These are phyloP conservation scores for Candida caryicola DNA, from an alignment of 805 yeast genomes.

Conservation along the genomic window DNA sequence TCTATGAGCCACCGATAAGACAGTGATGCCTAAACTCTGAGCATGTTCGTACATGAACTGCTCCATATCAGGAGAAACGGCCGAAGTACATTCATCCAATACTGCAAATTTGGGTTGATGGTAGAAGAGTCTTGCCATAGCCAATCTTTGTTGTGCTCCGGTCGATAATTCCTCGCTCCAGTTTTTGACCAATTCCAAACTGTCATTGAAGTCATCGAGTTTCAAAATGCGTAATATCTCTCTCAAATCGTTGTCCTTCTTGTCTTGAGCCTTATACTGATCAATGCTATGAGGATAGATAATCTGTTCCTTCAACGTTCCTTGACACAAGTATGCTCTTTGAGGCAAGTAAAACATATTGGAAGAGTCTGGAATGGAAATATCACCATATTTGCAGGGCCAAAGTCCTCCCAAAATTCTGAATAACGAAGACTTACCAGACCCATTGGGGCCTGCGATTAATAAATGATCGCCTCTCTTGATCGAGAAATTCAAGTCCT, in stretches of 20 bases:
- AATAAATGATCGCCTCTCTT: conserved; percentile 80
- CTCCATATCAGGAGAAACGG: conserved; percentile 88
- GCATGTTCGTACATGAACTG: conserved; percentile 85
- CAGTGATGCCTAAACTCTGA: conserved; percentile 71
- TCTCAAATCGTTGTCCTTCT: conserved; percentile 48
- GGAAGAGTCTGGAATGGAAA: conserved; percentile 62
- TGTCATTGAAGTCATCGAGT: conserved; percentile 49
- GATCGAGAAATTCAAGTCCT: conserved; percentile 65
- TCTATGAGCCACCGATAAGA: conserved; percentile 88
- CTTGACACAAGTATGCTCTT: conserved; percentile 80
- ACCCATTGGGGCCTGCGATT: conserved; percentile 94
- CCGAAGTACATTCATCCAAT: conserved; percentile 92
- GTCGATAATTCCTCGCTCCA: conserved; percentile 88
- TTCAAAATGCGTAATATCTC: conserved; percentile 57
- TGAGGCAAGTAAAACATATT: conserved; percentile 89
- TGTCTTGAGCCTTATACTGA: conserved; percentile 45
- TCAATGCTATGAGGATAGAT: conserved; percentile 78
- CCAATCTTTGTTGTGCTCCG: conserved; percentile 91
- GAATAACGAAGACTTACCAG: conserved; percentile 91
- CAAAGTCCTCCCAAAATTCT: conserved; percentile 90
- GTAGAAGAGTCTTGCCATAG: conserved; percentile 89
- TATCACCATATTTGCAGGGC: conserved; percentile 65
- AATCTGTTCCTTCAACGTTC: conserved; percentile 80
- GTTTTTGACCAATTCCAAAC: conserved; percentile 56
- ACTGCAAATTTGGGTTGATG: conserved; percentile 93